Evolutionary conservation across 306 rosid genomes (phyloP).

Genomic region (Hylodesmum podocarpum): DNA sequence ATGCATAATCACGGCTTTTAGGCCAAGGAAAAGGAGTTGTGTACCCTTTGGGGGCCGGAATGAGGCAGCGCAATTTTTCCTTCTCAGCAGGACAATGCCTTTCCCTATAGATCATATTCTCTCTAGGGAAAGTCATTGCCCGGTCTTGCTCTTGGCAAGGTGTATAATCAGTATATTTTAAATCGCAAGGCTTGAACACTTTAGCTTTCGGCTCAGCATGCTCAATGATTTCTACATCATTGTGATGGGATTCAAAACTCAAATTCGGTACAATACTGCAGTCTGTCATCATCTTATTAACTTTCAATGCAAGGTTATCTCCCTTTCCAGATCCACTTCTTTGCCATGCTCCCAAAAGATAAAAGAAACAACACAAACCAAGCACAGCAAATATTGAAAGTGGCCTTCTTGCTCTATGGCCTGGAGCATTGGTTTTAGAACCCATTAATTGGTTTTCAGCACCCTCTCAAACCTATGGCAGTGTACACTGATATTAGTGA

Average conservation of each 20-base stretch:
- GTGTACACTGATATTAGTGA: constrained; percentile 14
- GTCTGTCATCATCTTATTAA: constrained; percentile 61
- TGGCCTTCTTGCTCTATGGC: constrained; percentile 62
- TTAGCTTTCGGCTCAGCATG: constrained; percentile 60
- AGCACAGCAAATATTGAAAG: constrained; percentile 75
- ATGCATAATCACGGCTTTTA: constrained; percentile 86
- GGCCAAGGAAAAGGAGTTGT: constrained; percentile 94
- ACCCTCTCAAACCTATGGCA: constrained; percentile 32
- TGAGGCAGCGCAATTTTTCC: constrained; percentile 84
- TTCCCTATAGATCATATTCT: constrained; percentile 94
- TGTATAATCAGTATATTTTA: constrained; percentile 67
- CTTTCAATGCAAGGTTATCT: constrained; percentile 65
- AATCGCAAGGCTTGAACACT: constrained; percentile 75
- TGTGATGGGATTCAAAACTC: constrained; percentile 86
- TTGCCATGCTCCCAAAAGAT: constrained; percentile 98
- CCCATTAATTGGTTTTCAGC: constrained; percentile 52
- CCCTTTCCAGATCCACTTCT: constrained; percentile 86
- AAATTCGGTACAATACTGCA: constrained; percentile 60
- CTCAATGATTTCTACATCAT: constrained; percentile 44
- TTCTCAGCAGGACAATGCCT: constrained; percentile 88
- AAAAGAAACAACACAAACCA: constrained; percentile 81
- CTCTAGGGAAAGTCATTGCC: constrained; percentile 94
- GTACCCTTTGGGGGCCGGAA: constrained; percentile 91
- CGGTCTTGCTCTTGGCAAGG: constrained; percentile 99
- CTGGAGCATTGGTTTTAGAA: constrained; percentile 54